Conservation (phyloP, 1,139 yeast genomes). For the Blastobotrys ciferrii region DNA sequence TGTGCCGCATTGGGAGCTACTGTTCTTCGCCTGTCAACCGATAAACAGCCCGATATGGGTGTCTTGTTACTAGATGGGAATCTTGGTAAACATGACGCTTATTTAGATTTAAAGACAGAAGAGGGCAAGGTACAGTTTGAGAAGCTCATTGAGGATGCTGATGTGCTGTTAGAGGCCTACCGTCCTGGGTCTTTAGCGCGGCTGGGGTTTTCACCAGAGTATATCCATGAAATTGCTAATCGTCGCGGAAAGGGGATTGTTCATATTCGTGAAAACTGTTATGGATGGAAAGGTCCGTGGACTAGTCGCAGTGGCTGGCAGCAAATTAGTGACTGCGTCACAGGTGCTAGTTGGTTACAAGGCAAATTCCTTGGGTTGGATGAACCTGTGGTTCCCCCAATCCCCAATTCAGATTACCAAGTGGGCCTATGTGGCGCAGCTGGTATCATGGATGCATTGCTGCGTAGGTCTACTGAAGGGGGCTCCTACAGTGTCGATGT, state of each 20-base stretch:
- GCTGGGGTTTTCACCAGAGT: conserved; percentile 11
- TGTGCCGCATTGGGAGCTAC: conserved; percentile 10
- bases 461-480: conserved; percentile 5
- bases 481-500: conserved; percentile 11
- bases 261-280: conserved; percentile 12
- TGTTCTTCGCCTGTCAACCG: conserved; percentile 12
- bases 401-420: conserved; percentile 11
- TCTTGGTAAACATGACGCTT: conserved; percentile 9
- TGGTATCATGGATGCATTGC: conserved; percentile 8
- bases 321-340: conserved; percentile 13
- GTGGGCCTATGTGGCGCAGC: conserved; percentile 12
- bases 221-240: conserved; percentile 8
- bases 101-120: conserved; percentile 6
- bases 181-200: conserved; percentile 6
- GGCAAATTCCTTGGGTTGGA: conserved; percentile 8
- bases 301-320: conserved; percentile 10
- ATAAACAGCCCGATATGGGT: conserved; percentile 11
- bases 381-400: conserved; percentile 11
- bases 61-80: conserved; percentile 9
- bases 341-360: conserved; percentile 9
- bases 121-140: conserved; percentile 11
- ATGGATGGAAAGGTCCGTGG: conserved; percentile 12
- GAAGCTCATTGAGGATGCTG: conserved; percentile 6
- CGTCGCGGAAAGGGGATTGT: conserved; percentile 10
- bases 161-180: conserved; percentile 8